These are phyloP conservation scores for Croton laevigatus DNA, from an alignment of 441 rosid genomes.

Conservation along the genomic window DNA sequence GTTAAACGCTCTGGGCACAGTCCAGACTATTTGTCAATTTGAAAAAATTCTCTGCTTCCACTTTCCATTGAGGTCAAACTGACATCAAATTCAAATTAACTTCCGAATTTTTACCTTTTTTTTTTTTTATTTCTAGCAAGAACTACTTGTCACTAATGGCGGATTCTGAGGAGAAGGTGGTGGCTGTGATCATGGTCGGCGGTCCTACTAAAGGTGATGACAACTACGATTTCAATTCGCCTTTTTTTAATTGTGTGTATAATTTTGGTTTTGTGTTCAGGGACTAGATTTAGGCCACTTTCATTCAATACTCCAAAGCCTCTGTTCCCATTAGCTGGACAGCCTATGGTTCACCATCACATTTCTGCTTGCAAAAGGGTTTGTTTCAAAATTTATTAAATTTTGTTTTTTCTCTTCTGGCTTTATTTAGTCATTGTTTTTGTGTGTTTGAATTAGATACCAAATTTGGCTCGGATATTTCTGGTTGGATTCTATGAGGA, in stretches of 20 bases:
- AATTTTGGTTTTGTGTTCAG: constrained; percentile 28
- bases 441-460: constrained; percentile 35
- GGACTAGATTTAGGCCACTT: constrained; percentile 77
- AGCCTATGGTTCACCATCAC: constrained; percentile 89
- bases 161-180: constrained; percentile 46
- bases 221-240: not conserved
- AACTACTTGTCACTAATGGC: constrained; percentile 3
- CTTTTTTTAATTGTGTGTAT: not conserved
- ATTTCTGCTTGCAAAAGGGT: constrained; percentile 86
- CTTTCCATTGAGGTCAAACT: not conserved
- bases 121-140: not conserved
- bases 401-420: not conserved
- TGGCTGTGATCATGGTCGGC: constrained; percentile 89
- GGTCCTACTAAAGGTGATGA: constrained; percentile 79
- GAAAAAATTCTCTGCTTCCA: not conserved
- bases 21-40: too few species aligned
- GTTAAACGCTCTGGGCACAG: too few species aligned
- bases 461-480: constrained; percentile 62
- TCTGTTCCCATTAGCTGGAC: constrained; percentile 80
- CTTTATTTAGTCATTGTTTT: constrained; percentile 10
- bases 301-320: constrained; percentile 79
- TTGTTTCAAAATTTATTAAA: not conserved
- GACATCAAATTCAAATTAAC: not conserved
- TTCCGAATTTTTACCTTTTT: not conserved
- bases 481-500: constrained; percentile 84